phyloP scores from a whole-genome alignment of 306 rosid genomes.

The Rosa lucieae region DNA sequence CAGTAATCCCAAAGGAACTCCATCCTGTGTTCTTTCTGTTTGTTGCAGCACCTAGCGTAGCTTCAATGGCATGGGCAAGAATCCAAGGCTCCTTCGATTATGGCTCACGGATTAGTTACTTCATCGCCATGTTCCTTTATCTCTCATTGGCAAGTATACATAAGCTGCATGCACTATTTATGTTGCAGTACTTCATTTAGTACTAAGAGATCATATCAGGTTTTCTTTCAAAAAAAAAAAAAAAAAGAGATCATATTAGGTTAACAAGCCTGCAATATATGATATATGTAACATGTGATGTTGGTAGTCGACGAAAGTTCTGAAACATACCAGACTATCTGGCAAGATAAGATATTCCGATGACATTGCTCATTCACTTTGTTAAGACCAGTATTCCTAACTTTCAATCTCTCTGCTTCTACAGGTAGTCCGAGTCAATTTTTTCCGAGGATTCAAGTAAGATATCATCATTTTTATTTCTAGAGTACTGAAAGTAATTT shows the following conservation, averaged over 20 bases:
- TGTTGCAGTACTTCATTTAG: not conserved
- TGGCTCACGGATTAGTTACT: slow-evolving; percentile 69
- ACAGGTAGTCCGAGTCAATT: slow-evolving; percentile 81
- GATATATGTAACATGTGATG: not conserved
- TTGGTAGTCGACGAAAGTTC: not conserved
- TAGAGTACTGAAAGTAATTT: not conserved
- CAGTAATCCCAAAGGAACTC: slow-evolving; percentile 76
- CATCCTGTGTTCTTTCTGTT: slow-evolving; percentile 93
- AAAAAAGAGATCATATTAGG: not conserved
- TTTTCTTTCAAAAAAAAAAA: no score
- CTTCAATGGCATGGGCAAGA: slow-evolving; percentile 93
- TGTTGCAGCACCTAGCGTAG: slow-evolving; percentile 93
- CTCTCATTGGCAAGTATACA: slow-evolving; percentile 65
- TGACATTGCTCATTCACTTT: not conserved
- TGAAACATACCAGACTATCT: not conserved
- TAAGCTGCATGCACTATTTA: not conserved
- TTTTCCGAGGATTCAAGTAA: slow-evolving; percentile 83
- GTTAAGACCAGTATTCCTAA: not conserved
- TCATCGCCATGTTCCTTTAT: slow-evolving; percentile 83
- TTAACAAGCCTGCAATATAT: not conserved
- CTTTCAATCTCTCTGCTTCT: slow-evolving; percentile 8
- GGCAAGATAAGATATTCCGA: not conserved
- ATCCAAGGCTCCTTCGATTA: slow-evolving; percentile 80
- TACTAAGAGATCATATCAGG: not conserved
- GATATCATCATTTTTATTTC: slow-evolving; percentile 16